Evolutionary conservation across 345 rosid genomes (phyloP).

Genomic region (Limnanthes douglasii): DNA sequence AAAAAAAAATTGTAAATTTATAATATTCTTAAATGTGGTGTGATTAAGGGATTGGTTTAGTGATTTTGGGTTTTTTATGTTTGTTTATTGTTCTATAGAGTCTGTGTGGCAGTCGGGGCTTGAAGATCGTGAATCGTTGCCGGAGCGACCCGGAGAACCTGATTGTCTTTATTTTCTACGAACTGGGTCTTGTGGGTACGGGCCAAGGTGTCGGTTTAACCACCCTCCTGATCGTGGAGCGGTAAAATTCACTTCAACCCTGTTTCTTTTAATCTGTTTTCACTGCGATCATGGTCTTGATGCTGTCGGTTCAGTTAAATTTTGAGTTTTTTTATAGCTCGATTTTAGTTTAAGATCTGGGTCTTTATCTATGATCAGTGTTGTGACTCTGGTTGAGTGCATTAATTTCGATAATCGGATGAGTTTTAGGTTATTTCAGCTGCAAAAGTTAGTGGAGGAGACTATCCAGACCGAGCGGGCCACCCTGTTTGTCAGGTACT

Average conservation of each 20-base stretch:
- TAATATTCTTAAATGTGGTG: slow-evolving; percentile 7
- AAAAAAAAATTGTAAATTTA: too few relatives aligned
- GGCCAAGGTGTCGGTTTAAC: slow-evolving; percentile 84
- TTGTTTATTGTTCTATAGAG: slow-evolving; percentile 47
- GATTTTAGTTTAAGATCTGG: too few relatives aligned
- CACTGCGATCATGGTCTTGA: slow-evolving; percentile 8
- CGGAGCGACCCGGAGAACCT: slow-evolving; percentile 60
- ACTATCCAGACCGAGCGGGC: slow-evolving; percentile 64
- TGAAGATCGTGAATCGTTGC: slow-evolving; percentile 38
- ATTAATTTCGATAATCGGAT: background rate
- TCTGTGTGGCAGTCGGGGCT: slow-evolving; percentile 54
- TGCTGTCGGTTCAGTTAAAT: too few relatives aligned
- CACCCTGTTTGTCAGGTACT: slow-evolving; percentile 81
- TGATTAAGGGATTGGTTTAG: slow-evolving; percentile 7
- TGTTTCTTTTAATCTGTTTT: slow-evolving; percentile 8
- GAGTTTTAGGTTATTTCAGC: slow-evolving; percentile 39
- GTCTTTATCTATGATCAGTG: slow-evolving; percentile 8
- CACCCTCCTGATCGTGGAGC: slow-evolving; percentile 70
- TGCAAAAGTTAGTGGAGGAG: slow-evolving; percentile 40
- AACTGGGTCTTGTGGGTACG: slow-evolving; percentile 77
- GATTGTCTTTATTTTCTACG: slow-evolving; percentile 70
- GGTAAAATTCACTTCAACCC: slow-evolving; percentile 29
- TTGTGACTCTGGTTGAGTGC: background rate
- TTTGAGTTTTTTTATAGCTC: too few relatives aligned
- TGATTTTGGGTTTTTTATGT: slow-evolving; percentile 8